Evolutionary conservation across 2,329 filamentous ascomycete species (phyloP), one percentile per base, ranked within the genome.

Genomic region (Colletotrichum agaves): DNA sequence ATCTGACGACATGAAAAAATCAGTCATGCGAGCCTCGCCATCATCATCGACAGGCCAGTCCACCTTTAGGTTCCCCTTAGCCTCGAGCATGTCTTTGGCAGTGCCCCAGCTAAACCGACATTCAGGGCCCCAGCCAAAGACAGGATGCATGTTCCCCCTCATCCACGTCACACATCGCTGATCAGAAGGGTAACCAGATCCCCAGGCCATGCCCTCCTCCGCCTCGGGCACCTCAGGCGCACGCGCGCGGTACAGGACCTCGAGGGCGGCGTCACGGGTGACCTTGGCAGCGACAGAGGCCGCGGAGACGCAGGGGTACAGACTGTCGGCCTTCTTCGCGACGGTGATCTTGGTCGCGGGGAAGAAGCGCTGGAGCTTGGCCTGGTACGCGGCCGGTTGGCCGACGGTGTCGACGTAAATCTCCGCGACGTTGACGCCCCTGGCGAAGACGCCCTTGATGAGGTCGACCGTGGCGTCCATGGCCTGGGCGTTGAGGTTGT

Each of bases 391-490:
- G 17, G 87, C 89, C 2, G 95, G 94, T 63, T 86, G 91, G 37
- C 95, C 95, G 75, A 98, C 92, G 2, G 95, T 98, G 80, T 99
- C 95, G 76, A 99, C 94, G 78, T 94, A 99, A 58, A 99, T 92
- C 78, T 98, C 93, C 64, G 85, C 87, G 4, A 98, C 84, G 77
- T 97, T 94, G 70, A 98, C 92, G 39, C 93, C 93, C 19, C 85
- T 84, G 8, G 88, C 89, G 39, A 96, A 85, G 4, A 97, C 92
- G 39, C 89, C 90, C 62, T 88, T 84, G 74, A 98, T 95, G 59
- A 99, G 84, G 43, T 88, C 87, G 23, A 97, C 88, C 0, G 95
- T 98, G 4, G 95, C 93, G 78, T 97, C 94, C 88, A 96, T 91
- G 17, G 95, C 95, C 79, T 99, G 96, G 4, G 94, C 93, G 77